Base-by-base conservation (phyloP, 129 eudicot species). In the Solidago caesia region DNA sequence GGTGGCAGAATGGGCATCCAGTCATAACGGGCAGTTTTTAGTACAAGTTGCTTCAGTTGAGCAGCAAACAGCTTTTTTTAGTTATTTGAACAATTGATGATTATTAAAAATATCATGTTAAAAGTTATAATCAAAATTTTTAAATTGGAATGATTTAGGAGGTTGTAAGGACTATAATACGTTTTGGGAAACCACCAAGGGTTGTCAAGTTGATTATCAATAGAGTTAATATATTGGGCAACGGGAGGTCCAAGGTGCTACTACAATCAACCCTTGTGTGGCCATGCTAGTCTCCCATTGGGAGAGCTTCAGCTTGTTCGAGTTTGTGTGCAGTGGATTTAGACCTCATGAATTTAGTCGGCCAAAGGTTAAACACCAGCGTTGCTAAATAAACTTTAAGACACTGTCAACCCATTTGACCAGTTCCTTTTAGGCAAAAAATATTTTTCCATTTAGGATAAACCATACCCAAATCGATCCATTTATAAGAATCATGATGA, bases 381-480 rank as follows among this genome's bases (percentile, higher is more conserved):
- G 4, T 10, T 10, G 47, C 25, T 6, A 16, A 44, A 47, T 67
- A 63, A 49, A 45, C 41, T 4, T 44, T 21, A 7, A 45, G 10
- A 25, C 3, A 45, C 71, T 6, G 44, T 67, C 10, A 9, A 44
- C 71, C 55, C 3, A 7, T 67, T 67, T 45, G 53, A 48, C 71
- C 42, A n/a, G 8, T 15, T 4, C 70, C 29, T 33, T 33, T 33
- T 33, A 33, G 39, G 39, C 39, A 33, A 33, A 33, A 33, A 33
- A 33, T 33, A 21, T 21, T 21, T 21, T 33, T 33, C 39, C 39
- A n/a, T 49, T 26, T 11, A 4, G 42, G 56, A 70, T 70, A 16
- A 70, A 51, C n/a, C 62, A 41, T 53, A 43, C 45, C 63, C 75
- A 70, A 33, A 6, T 70, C 26, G 16, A 51, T 14, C 29, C 14